phyloP scores from a whole-genome alignment of 805 yeast species.

The Cyberlindnera veronae region DNA sequence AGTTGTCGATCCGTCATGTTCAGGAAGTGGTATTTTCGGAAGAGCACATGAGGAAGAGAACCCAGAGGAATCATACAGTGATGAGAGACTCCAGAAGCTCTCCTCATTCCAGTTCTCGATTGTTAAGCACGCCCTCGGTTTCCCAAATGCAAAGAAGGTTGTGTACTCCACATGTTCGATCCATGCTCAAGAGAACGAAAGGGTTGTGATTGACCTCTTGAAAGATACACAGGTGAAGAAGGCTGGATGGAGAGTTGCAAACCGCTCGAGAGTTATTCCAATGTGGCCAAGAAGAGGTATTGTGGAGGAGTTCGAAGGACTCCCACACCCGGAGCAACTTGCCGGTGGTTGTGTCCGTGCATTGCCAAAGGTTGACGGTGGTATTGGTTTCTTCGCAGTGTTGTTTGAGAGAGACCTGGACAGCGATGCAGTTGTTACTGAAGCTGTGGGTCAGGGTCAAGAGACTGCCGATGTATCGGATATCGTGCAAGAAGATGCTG shows the following conservation, averaged over 20 bases:
- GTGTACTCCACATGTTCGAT: slow-evolving; percentile 96
- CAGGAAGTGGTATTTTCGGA: slow-evolving; percentile 98
- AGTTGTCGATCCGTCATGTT: slow-evolving; percentile 94
- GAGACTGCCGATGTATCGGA: slow-evolving; percentile 2
- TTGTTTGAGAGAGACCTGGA: slow-evolving; percentile 58
- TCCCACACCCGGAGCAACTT: slow-evolving; percentile 45
- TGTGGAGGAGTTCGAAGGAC: slow-evolving; percentile 57
- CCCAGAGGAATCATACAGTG: slow-evolving; percentile 36
- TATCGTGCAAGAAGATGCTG: slow-evolving; percentile 13
- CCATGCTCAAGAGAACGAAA: slow-evolving; percentile 90
- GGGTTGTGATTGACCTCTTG: slow-evolving; percentile 79
- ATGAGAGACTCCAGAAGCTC: slow-evolving; percentile 63
- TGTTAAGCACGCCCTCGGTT: slow-evolving; percentile 81
- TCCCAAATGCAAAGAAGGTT: slow-evolving; percentile 72
- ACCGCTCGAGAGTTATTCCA: slow-evolving; percentile 63
- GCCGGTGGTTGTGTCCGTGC: slow-evolving; percentile 90
- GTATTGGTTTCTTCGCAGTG: slow-evolving; percentile 98
- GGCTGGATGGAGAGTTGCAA: slow-evolving; percentile 73
- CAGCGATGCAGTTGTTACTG: slow-evolving; percentile 1
- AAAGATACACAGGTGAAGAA: slow-evolving; percentile 58
- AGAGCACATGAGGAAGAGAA: slow-evolving; percentile 42
- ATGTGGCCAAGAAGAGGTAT: slow-evolving; percentile 85
- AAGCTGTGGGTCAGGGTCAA: slow-evolving; percentile 1
- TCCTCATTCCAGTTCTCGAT: slow-evolving; percentile 86
- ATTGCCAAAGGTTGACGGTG: slow-evolving; percentile 86